Evolutionary conservation across 306 rosid genomes (phyloP).

Genomic region (Hippophae gyantsensis): DNA sequence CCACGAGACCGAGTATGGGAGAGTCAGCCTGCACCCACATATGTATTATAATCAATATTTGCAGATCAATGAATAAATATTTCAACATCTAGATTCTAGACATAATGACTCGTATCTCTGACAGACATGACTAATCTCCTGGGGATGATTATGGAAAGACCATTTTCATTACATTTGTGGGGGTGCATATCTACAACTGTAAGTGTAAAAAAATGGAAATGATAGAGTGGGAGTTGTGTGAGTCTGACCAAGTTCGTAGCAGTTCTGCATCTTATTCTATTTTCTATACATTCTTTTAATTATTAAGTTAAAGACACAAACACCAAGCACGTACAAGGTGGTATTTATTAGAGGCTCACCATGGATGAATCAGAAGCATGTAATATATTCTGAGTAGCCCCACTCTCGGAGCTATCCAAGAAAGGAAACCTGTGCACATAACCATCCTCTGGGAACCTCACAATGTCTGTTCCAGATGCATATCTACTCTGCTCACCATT

Average conservation of each 20-base stretch:
- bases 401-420: slow-evolving; percentile 92
- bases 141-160: too few relatives aligned
- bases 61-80: neutral
- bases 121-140: too few relatives aligned
- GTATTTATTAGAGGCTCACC: slow-evolving; percentile 28
- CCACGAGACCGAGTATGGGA: slow-evolving; percentile 78
- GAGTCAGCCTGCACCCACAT: slow-evolving; percentile 71
- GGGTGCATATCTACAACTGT: too few relatives aligned
- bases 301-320: too few relatives aligned
- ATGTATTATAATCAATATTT: slow-evolving; percentile 10
- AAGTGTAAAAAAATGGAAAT: too few relatives aligned
- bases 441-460: slow-evolving; percentile 82
- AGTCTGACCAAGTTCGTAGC: too few relatives aligned
- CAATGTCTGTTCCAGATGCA: slow-evolving; percentile 93
- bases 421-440: slow-evolving; percentile 85
- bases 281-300: too few relatives aligned
- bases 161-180: too few relatives aligned
- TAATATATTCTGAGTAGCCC: slow-evolving; percentile 84
- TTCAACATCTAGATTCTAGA: neutral
- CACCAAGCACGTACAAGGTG: too few relatives aligned
- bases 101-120: too few relatives aligned
- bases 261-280: too few relatives aligned
- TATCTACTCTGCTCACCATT: slow-evolving; percentile 89
- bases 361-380: slow-evolving; percentile 50
- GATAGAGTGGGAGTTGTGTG: too few relatives aligned